Conservation (phyloP, 495 filamentous ascomycete genomes). For the Usnea hakonensis region DNA sequence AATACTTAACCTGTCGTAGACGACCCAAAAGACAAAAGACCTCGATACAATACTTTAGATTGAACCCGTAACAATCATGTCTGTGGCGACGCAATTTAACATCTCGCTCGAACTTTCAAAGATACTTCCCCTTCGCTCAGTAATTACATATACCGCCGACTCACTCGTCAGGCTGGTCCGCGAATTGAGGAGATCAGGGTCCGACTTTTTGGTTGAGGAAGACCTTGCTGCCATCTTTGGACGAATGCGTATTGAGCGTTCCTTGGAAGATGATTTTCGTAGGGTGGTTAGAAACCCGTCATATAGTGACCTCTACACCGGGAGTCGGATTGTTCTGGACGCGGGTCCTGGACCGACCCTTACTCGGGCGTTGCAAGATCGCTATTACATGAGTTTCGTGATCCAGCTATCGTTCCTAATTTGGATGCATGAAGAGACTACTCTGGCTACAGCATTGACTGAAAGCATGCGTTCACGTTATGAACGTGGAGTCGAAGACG, state of each 20-base stretch:
- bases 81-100: no score
- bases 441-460: constrained; percentile 10
- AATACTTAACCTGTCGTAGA: no score
- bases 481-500: constrained; percentile 6
- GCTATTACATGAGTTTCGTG: constrained; percentile 13
- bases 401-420: constrained; percentile 21
- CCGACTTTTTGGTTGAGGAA: constrained; percentile 19
- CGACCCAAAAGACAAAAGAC: no score
- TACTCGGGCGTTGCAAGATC: constrained; percentile 15
- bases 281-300: constrained; percentile 9
- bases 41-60: no score
- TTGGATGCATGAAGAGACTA: constrained; percentile 17
- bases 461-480: constrained; percentile 13
- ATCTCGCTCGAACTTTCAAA: constrained; percentile 10
- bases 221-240: constrained; percentile 20
- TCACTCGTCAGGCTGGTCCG: constrained; percentile 12
- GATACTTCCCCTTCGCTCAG: constrained; percentile 2
- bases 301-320: constrained; percentile 7
- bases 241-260: constrained; percentile 11
- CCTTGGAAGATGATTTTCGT: constrained; percentile 13
- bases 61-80: no score
- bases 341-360: constrained; percentile 17
- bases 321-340: constrained; percentile 11
- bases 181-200: constrained; percentile 14
- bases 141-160: not conserved